A percentile compares a stretch with the other conserved stretches of the same genome.
Evolutionary conservation across 2,329 filamentous ascomycete genomes (phyloP).

Genomic region (Ceratocystis eucalypticola): DNA sequence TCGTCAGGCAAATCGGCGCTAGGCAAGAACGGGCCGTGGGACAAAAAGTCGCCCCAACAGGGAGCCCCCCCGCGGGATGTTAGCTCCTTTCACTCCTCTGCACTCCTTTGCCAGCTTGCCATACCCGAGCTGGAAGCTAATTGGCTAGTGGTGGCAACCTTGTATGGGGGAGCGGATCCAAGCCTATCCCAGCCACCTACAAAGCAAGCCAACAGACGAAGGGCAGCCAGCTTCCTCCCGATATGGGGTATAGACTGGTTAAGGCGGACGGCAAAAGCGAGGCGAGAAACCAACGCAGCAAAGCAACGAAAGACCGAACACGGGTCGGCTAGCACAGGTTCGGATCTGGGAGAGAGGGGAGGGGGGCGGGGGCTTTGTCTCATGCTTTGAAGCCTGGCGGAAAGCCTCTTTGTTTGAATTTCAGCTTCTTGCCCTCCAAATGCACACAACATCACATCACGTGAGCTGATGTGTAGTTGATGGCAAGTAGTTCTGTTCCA

Average conservation of each 20-base stretch:
- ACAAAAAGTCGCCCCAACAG: neutral
- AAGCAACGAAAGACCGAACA: neutral
- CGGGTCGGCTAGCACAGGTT: neutral
- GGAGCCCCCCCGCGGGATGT: neutral
- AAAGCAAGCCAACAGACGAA: neutral
- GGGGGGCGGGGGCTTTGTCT: no score
- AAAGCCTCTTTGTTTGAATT: no score
- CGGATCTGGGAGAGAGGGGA: no score
- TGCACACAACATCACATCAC: no score
- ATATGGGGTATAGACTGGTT: neutral
- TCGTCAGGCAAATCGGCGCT: neutral
- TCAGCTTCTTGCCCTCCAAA: no score
- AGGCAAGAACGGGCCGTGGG: neutral
- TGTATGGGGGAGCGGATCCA: neutral
- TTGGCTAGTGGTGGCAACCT: neutral
- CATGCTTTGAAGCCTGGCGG: no score
- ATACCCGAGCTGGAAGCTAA: neutral
- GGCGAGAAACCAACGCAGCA: neutral
- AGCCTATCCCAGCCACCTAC: constrained; percentile 5
- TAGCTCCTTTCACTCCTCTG: neutral
- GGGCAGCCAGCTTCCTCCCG: neutral
- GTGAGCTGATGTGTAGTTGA: no score
- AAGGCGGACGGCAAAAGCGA: neutral
- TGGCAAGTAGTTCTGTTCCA: no score
- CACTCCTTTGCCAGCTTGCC: neutral